Evolutionary conservation across 306 rosid genomes (phyloP).

Genomic region (Trichosanthes truncata): DNA sequence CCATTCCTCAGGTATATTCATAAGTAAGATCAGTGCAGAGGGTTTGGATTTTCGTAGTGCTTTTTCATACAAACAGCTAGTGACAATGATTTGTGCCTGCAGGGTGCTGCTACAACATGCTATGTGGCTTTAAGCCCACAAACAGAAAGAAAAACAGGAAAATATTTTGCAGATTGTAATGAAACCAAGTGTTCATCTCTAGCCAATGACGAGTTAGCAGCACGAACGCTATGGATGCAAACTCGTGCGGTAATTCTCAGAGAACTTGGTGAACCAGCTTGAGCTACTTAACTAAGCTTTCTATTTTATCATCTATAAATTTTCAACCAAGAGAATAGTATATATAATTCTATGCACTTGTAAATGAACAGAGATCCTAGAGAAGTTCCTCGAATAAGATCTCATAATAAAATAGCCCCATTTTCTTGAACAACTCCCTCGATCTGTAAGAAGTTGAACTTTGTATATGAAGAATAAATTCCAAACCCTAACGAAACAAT

Average conservation of each 20-base stretch:
- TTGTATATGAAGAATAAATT: neutral
- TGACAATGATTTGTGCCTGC: neutral
- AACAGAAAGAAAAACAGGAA: conserved; percentile 56
- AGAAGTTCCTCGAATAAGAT: neutral
- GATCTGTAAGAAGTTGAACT: neutral
- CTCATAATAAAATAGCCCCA: neutral
- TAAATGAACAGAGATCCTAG: neutral
- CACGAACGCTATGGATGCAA: conserved; percentile 58
- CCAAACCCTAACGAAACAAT: neutral
- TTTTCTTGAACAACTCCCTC: neutral
- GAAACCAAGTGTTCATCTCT: conserved; percentile 56
- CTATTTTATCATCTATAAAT: neutral
- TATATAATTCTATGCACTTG: neutral
- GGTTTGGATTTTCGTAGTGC: neutral
- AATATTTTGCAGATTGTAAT: conserved; percentile 77
- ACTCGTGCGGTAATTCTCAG: conserved; percentile 51
- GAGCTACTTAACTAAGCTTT: neutral
- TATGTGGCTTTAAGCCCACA: conserved; percentile 70
- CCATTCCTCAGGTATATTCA: conserved; percentile 58
- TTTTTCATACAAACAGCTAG: neutral
- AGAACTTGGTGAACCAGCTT: conserved; percentile 33
- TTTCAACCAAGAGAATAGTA: neutral
- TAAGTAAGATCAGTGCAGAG: neutral
- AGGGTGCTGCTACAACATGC: conserved; percentile 91
- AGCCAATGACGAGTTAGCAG: conserved; percentile 71